Evolutionary conservation across 108 stramenopile genomes (phyloP).

Genomic region (Schizochytrium sp.): DNA sequence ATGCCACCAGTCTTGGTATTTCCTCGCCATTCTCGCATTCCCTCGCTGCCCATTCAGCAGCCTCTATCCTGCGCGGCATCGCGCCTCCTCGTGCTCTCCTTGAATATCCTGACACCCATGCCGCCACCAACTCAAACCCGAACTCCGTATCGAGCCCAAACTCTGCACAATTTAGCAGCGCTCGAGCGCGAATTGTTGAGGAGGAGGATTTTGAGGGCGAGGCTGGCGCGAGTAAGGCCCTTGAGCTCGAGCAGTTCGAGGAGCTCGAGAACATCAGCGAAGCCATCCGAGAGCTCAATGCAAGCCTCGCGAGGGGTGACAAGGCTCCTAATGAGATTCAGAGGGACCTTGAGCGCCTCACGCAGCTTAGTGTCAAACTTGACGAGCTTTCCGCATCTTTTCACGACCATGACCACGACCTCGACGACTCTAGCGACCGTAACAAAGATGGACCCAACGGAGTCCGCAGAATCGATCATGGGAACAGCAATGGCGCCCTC

Average conservation of each 20-base stretch:
- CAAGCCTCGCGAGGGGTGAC: conserved; percentile 2
- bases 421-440: neutral
- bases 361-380: neutral
- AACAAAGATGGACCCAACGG: too few relatives aligned
- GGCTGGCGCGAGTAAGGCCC: neutral
- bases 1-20: neutral
- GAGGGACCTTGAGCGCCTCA: conserved; percentile 10
- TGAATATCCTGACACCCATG: too few relatives aligned
- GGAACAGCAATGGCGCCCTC: too few relatives aligned
- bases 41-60: too few relatives aligned
- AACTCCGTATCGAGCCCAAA: neutral
- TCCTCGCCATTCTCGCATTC: neutral
- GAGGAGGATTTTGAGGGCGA: neutral
- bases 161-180: neutral
- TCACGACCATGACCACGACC: conserved; percentile 8
- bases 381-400: conserved; percentile 23
- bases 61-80: too few relatives aligned
- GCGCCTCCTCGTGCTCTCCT: too few relatives aligned
- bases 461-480: too few relatives aligned
- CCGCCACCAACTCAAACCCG: too few relatives aligned
- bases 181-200: neutral
- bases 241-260: neutral
- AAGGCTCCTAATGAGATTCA: conserved; percentile 11
- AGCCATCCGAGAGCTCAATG: conserved; percentile 17
- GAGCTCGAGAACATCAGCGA: conserved; percentile 41